Evolutionary conservation across 768 basidiomycete species (phyloP).

Genomic region (Leucogyrophana mollusca): DNA sequence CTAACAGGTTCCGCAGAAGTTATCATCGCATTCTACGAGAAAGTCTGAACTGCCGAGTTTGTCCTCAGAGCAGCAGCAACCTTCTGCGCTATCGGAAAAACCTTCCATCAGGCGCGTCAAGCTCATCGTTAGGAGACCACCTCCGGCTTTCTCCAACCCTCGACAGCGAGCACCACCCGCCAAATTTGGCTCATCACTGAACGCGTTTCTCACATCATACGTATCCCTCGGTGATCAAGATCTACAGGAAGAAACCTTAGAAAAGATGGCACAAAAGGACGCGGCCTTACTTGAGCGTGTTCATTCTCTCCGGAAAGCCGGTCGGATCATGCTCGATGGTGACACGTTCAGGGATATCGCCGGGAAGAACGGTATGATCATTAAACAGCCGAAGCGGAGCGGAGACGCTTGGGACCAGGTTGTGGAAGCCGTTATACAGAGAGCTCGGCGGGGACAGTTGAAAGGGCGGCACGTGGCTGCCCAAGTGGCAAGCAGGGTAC

Average conservation of each 20-base stretch:
- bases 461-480: constrained; percentile 45
- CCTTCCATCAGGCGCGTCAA: constrained; percentile 55
- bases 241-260: constrained; percentile 37
- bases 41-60: too few species aligned
- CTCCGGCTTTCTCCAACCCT: constrained; percentile 62
- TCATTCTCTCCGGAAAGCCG: constrained; percentile 43
- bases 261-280: constrained; percentile 39
- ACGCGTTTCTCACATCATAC: constrained; percentile 63
- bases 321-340: constrained; percentile 41
- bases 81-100: constrained; percentile 9
- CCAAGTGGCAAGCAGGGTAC: constrained; percentile 62
- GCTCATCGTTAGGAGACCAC: constrained; percentile 65
- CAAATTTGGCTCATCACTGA: constrained; percentile 52
- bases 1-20: too few species aligned
- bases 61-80: constrained; percentile 1
- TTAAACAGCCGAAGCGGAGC: constrained; percentile 22
- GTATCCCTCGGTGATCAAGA: constrained; percentile 49
- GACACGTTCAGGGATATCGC: constrained; percentile 19
- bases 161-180: constrained; percentile 59
- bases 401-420: constrained; percentile 61
- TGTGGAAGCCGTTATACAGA: constrained; percentile 42
- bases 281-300: constrained; percentile 44
- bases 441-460: constrained; percentile 17
- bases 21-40: too few species aligned
- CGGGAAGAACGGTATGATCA: background rate